These are phyloP conservation scores for Mucor mucedo DNA, from an alignment of 371 early-diverging fungal genomes.

Conservation along the genomic window DNA sequence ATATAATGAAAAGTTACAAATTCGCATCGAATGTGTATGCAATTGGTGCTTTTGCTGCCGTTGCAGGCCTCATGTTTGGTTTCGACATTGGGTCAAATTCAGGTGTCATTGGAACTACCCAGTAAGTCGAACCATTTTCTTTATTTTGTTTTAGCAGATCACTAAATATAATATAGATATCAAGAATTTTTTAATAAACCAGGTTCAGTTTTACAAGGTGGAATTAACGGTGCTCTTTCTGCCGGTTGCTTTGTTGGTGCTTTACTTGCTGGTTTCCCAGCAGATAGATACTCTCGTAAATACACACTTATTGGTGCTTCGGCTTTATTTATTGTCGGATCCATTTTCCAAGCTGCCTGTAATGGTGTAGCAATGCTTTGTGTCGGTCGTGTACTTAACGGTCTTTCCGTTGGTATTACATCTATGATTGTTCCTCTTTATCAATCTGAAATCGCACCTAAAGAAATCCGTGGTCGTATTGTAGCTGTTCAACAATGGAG, in stretches of 20 bases:
- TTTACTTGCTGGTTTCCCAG: conserved; percentile 49
- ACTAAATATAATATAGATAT: conserved; percentile 32
- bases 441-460: conserved; percentile 73
- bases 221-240: conserved; percentile 60
- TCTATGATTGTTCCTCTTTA: conserved; percentile 50
- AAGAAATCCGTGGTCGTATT: conserved; percentile 60
- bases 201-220: conserved; percentile 53
- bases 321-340: conserved; percentile 39
- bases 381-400: conserved; percentile 45
- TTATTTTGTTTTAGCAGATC: neutral
- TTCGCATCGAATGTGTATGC: conserved; percentile 1
- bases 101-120: conserved; percentile 27
- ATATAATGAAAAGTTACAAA: neutral
- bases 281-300: conserved; percentile 51
- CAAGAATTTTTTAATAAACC: conserved; percentile 63
- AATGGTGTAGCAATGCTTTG: conserved; percentile 42
- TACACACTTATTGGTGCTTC: conserved; percentile 45
- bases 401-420: conserved; percentile 50
- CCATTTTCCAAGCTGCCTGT: conserved; percentile 43
- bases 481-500: conserved; percentile 79
- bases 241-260: conserved; percentile 50
- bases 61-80: conserved; percentile 3
- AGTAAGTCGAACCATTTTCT: conserved; percentile 29
- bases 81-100: conserved; percentile 1
- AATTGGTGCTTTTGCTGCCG: conserved; percentile 1